Base-by-base conservation (phyloP, 768 basidiomycete genomes). In the Tricholoma furcatifolium region DNA sequence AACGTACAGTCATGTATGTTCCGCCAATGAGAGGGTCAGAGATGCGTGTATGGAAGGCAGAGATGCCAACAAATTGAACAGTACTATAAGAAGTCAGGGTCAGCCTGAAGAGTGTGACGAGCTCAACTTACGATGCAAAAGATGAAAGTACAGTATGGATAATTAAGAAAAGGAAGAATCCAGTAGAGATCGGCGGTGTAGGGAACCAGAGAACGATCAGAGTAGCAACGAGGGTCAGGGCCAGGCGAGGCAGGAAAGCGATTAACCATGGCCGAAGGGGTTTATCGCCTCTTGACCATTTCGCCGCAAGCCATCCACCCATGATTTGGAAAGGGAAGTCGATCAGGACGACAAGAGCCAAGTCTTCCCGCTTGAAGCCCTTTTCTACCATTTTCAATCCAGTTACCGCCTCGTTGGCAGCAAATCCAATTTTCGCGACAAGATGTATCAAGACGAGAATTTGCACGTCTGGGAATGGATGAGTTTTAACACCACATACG, bases 251-350 rank as follows among this genome's bases (percentile, higher is more conserved):
- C 88, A 91, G 91, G 71, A 95, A 97, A 3, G 94, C 93, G 62
- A 77, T 78, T 43, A 97, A 73, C 97, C 97, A 99, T 10, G 91
- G 90, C 17, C 85, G 82, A 35, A 94, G 75, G 34, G 91, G 87
- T 50, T 75, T 79, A 43, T 87, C 85, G 12, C 93, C 92, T 49
- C 81, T 76, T 5, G 92, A 88, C 93, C 93, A 98, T 60, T 84
- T 85, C 3, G 93, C 96, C 1, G 95, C 93, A 21, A 96, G 74
- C 88, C 91, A 98, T 6, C 96, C 96, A 18, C 92, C 94, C 51
- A 90, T 65, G 46, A 99, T 93, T 74, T 98, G 95, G 72, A 97
- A 96, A 2, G 97, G 97, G 61, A 98, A 98, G 69, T 99, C 97
- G 58, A 98, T 88, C 35, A 98, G 82, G 40, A 96, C 95, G 3